Evolutionary conservation across 805 yeast genomes (phyloP), one percentile per base, ranked within the genome.

Genomic region (Wickerhamomyces ciferrii): DNA sequence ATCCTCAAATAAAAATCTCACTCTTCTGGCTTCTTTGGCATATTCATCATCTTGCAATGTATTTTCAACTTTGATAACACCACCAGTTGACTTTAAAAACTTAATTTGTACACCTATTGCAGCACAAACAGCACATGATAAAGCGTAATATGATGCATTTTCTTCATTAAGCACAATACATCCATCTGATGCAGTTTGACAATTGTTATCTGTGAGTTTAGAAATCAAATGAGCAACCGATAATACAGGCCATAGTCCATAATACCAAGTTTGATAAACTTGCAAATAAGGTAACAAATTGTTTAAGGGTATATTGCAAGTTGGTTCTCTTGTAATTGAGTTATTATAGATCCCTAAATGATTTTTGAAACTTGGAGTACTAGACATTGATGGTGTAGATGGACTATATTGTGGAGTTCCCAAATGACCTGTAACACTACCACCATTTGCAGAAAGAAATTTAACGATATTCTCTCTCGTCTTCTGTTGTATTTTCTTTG

Each of bases 221-320:
- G 58, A 46, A 3, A 52, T 49, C 15, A 53, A 32, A 1, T 43
- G 41, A 10, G 52, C 42, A 11, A 53, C 53, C 2, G 59, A 50
- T 21, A 55, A 41, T 5, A 57, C 56, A 2, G 61, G 61, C 60
- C 60, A 57, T 24, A 54, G 50, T 3, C 60, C 55, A 43, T 57
- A 57, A 45, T 53, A 57, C 60, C 61, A 57, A 11, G 54, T 55
- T 32, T 57, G 61, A 39, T 55, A 55, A 23, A 55, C 46, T 42
- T 55, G 56, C 15, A 57, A 41, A 40, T 50, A 54, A 0, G 60
- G 59, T 9, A 57, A 42, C 11, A 55, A 46, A 25, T 57, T 53
- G 35, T 51, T 49, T 21, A 57, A 37, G 2, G 55, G 47, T 43
- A 51, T 37, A 21, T 37, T 21, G 10, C 39, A 37, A 4, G 39